Evolutionary conservation across 2,329 filamentous ascomycete species (phyloP).

Genomic region (Aspergillus versicolor): DNA sequence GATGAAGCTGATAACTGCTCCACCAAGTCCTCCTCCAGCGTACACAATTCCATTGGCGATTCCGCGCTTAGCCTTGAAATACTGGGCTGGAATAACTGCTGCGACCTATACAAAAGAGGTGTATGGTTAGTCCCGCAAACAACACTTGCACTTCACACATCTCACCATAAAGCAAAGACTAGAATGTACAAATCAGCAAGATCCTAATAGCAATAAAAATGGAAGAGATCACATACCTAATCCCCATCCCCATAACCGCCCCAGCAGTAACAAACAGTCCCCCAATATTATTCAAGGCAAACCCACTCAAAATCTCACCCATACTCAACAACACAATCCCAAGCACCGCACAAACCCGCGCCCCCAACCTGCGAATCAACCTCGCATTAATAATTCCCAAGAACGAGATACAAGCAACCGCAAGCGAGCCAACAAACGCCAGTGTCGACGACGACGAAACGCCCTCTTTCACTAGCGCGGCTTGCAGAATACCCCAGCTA

Average conservation of each 20-base stretch:
- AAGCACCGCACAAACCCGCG: slow-evolving; percentile 45
- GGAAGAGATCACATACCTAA: slow-evolving; percentile 27
- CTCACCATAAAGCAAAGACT: slow-evolving; percentile 45
- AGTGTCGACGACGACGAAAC: slow-evolving; percentile 54
- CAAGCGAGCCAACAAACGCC: slow-evolving; percentile 59
- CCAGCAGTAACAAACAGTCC: slow-evolving; percentile 53
- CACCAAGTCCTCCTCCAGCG: slow-evolving; percentile 54
- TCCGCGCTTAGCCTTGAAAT: slow-evolving; percentile 55
- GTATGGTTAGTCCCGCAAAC: background rate
- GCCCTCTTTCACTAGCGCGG: slow-evolving; percentile 51
- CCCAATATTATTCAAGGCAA: slow-evolving; percentile 45
- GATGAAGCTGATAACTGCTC: slow-evolving; percentile 52
- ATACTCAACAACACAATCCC: slow-evolving; percentile 54
- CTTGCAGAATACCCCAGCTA: slow-evolving; percentile 62
- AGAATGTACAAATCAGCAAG: background rate
- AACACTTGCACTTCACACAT: no score
- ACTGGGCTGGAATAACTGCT: slow-evolving; percentile 54
- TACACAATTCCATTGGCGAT: slow-evolving; percentile 52
- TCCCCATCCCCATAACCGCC: slow-evolving; percentile 48
- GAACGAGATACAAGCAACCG: slow-evolving; percentile 51
- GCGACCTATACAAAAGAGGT: slow-evolving; percentile 19
- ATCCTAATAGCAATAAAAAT: background rate
- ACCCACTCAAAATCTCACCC: slow-evolving; percentile 51
- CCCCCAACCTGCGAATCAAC: slow-evolving; percentile 53
- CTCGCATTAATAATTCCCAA: slow-evolving; percentile 54